Conservation (phyloP, 208 protist species). For the Leishmania braziliensis region DNA sequence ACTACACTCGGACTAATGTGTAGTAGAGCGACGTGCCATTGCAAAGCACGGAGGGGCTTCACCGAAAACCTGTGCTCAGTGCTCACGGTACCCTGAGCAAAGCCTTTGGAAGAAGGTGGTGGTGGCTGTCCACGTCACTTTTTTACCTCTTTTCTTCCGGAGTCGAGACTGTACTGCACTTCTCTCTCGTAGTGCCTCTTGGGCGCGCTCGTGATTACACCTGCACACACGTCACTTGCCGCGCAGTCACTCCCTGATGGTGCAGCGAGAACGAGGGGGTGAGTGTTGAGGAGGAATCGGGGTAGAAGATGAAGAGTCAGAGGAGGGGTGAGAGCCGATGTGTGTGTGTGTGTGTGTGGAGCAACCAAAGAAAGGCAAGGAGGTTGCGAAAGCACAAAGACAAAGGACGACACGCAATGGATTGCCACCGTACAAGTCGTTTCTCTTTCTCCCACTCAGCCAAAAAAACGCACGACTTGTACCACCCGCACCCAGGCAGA, state of each 20-base stretch:
- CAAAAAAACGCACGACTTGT: not conserved
- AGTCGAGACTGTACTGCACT: not conserved
- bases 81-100: not conserved
- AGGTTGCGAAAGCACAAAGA: not conserved
- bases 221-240: not conserved
- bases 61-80: not conserved
- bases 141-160: not conserved
- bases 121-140: not conserved
- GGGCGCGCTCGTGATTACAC: not conserved
- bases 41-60: not conserved
- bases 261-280: not conserved
- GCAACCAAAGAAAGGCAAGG: not conserved
- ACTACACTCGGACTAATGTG: too few relatives aligned
- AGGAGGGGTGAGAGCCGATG: not conserved
- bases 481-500: not conserved
- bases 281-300: too few relatives aligned
- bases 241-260: not conserved
- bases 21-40: not conserved
- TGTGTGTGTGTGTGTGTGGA: not conserved
- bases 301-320: too few relatives aligned
- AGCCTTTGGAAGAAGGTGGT: not conserved
- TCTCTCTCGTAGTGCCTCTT: not conserved
- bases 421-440: not conserved
- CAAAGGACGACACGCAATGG: not conserved
- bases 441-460: not conserved